Evolutionary conservation across 2,329 filamentous ascomycete genomes (phyloP).

Genomic region (Arthrobotrys musiformis): DNA sequence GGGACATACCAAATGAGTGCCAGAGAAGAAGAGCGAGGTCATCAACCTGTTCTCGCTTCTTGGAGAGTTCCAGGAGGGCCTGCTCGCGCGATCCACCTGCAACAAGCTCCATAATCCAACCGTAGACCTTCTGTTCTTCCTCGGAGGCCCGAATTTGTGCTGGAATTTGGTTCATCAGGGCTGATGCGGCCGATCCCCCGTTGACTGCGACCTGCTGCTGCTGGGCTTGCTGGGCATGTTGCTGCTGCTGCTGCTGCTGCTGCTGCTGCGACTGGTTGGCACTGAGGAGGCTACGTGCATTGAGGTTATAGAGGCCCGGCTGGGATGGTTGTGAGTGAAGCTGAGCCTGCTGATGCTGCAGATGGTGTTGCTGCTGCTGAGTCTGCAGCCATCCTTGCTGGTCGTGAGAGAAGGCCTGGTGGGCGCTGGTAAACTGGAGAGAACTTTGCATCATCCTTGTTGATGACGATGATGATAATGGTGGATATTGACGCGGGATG

Average conservation of each 20-base stretch:
- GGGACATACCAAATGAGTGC: constrained; percentile 89
- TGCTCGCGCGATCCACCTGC: constrained; percentile 76
- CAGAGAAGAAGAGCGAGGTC: constrained; percentile 95
- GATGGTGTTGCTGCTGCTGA: constrained; percentile 57
- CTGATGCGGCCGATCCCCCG: constrained; percentile 56
- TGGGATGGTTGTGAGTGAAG: constrained; percentile 50
- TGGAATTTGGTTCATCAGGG: constrained; percentile 53
- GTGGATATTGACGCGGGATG: background rate
- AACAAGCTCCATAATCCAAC: constrained; percentile 60
- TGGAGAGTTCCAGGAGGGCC: constrained; percentile 92
- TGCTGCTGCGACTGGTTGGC: constrained; percentile 46
- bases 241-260: constrained; percentile 28
- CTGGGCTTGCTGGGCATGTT: constrained; percentile 65
- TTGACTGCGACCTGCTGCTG: constrained; percentile 68
- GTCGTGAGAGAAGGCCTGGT: constrained; percentile 59
- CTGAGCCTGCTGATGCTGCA: constrained; percentile 56
- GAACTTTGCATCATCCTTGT: constrained; percentile 53
- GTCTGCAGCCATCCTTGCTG: constrained; percentile 57
- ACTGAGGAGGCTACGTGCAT: constrained; percentile 37
- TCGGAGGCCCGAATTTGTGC: constrained; percentile 56
- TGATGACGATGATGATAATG: constrained; percentile 23
- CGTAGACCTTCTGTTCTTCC: constrained; percentile 60
- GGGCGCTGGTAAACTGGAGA: constrained; percentile 47
- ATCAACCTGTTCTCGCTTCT: constrained; percentile 97
- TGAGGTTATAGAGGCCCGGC: constrained; percentile 45